These are phyloP conservation scores for Clitopilus hobsonii DNA, from an alignment of 768 basidiomycete species.

Conservation along the genomic window DNA sequence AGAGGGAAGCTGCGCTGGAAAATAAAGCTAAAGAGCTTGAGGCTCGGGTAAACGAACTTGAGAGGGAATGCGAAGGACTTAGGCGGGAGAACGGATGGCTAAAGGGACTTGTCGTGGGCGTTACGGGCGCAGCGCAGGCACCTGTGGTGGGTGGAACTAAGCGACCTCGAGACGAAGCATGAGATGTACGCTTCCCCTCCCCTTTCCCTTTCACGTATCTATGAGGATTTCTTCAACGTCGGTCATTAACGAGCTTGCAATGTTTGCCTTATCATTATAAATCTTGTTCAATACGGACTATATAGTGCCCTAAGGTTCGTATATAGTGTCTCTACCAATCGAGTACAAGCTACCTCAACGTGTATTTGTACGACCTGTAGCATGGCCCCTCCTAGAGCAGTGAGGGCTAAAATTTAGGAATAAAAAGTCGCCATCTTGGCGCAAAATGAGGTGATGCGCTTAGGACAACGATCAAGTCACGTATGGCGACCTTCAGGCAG, in stretches of 20 bases:
- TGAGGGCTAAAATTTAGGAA: not conserved
- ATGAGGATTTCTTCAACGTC: not conserved
- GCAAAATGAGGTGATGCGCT: not conserved
- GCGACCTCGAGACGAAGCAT: constrained; percentile 15
- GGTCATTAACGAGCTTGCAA: not conserved
- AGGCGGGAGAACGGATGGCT: constrained; percentile 91
- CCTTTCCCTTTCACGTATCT: not conserved
- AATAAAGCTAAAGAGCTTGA: constrained; percentile 82
- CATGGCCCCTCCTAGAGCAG: not conserved
- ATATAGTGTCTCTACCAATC: not conserved
- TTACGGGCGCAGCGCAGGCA: constrained; percentile 64
- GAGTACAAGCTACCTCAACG: not conserved
- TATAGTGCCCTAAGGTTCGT: not conserved
- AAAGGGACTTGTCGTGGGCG: constrained; percentile 84
- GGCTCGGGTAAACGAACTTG: constrained; percentile 70
- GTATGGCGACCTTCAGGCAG: too few relatives aligned
- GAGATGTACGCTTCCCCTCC: not conserved
- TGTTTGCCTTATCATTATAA: not conserved
- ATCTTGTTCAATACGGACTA: not conserved
- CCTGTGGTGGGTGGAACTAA: constrained; percentile 22
- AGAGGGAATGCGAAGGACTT: constrained; percentile 87
- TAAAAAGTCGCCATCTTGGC: not conserved
- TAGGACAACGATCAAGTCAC: not conserved
- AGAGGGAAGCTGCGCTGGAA: constrained; percentile 87
- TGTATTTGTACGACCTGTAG: not conserved